These are phyloP conservation scores for Cynanchum wilfordii DNA, from an alignment of 257 asterid genomes.

Conservation along the genomic window DNA sequence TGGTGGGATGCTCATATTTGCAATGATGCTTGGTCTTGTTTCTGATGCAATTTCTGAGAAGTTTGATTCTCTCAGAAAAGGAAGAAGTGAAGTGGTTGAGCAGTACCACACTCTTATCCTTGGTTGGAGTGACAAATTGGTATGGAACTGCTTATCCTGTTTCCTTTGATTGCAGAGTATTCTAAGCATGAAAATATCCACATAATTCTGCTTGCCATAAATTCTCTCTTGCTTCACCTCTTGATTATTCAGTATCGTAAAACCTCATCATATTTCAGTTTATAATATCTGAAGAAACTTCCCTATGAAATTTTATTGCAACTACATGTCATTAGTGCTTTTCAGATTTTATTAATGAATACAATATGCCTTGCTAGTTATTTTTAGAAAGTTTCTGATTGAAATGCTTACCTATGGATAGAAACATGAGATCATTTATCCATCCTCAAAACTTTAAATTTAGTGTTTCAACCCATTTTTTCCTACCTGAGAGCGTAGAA, in stretches of 20 bases:
- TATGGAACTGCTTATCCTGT: conserved; percentile 21
- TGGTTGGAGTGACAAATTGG: conserved; percentile 97
- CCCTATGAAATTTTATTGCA: neutral
- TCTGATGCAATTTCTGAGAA: conserved; percentile 92
- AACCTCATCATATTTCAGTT: conserved; percentile 5
- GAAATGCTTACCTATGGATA: neutral
- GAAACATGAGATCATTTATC: neutral
- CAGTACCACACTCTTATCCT: conserved; percentile 80
- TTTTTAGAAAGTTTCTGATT: neutral
- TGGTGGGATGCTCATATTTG: conserved; percentile 95
- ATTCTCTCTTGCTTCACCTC: neutral
- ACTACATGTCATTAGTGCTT: neutral
- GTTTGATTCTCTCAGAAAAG: conserved; percentile 86
- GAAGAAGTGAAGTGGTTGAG: conserved; percentile 94
- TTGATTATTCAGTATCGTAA: neutral
- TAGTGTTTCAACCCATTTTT: neutral
- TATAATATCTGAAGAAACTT: too few relatives aligned
- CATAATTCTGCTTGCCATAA: neutral
- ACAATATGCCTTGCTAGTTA: neutral
- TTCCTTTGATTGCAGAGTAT: neutral
- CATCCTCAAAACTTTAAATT: neutral
- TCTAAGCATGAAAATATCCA: neutral
- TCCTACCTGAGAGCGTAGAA: neutral
- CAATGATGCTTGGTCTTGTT: conserved; percentile 95
- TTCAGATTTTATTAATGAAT: neutral